phyloP scores from a whole-genome alignment of 805 yeast species.

The Nakazawaea laoshanensis region DNA sequence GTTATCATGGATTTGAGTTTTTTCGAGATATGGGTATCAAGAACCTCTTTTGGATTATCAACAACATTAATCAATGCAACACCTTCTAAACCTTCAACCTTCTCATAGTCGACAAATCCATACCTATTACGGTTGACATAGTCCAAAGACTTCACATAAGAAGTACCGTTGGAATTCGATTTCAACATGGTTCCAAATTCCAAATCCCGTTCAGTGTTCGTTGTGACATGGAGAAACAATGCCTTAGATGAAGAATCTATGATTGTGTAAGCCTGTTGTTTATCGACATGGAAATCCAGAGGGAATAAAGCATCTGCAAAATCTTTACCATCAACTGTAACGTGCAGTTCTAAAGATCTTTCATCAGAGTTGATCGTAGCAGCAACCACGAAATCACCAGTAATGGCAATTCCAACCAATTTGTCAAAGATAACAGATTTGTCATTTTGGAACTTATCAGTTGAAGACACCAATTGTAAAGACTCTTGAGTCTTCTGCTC shows the following conservation, averaged over 20 bases:
- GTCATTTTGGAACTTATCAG: slow-evolving; percentile 39
- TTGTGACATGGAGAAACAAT: slow-evolving; percentile 77
- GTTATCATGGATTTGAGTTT: slow-evolving; percentile 65
- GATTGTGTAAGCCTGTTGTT: slow-evolving; percentile 70
- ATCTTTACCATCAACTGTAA: slow-evolving; percentile 66
- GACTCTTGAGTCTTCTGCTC: slow-evolving; percentile 30
- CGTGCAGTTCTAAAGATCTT: slow-evolving; percentile 50
- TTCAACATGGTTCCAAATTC: slow-evolving; percentile 79
- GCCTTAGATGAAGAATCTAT: slow-evolving; percentile 66
- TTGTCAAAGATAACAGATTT: slow-evolving; percentile 37
- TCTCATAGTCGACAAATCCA: slow-evolving; percentile 88
- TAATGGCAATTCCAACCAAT: slow-evolving; percentile 66
- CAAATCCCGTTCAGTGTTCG: slow-evolving; percentile 34
- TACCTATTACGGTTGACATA: slow-evolving; percentile 63
- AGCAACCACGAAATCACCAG: slow-evolving; percentile 64
- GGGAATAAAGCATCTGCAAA: slow-evolving; percentile 84
- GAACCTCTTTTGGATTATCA: slow-evolving; percentile 37
- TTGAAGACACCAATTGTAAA: slow-evolving; percentile 32
- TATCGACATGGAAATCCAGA: slow-evolving; percentile 44
- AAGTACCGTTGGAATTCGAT: slow-evolving; percentile 87
- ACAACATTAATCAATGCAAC: slow-evolving; percentile 70
- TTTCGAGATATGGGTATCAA: slow-evolving; percentile 28
- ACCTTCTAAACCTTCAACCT: slow-evolving; percentile 78
- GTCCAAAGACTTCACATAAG: slow-evolving; percentile 59
- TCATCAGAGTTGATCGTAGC: slow-evolving; percentile 49